These are phyloP conservation scores for Keqinozyma sinolaborantium DNA, from an alignment of 1,139 yeast species.

Conservation along the genomic window DNA sequence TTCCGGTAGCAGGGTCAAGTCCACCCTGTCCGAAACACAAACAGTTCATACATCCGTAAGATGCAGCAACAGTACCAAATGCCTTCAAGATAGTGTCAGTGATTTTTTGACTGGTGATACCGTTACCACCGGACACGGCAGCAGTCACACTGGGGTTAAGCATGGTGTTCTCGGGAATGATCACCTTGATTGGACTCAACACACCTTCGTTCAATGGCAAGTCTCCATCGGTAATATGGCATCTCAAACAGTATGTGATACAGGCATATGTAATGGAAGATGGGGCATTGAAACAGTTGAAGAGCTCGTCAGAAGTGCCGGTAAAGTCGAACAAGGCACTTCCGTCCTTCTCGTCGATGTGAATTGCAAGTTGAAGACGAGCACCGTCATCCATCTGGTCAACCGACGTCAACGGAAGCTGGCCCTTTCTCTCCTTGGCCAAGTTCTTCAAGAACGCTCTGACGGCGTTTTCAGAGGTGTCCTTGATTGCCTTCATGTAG, in stretches of 20 bases:
- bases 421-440: constrained; percentile 24
- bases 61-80: constrained; percentile 4
- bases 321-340: constrained; percentile 52
- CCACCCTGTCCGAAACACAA: constrained; percentile 2
- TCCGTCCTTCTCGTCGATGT: constrained; percentile 38
- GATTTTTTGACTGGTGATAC: constrained; percentile 40
- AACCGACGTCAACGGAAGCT: constrained; percentile 34
- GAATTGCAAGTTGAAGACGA: constrained; percentile 40
- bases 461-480: constrained; percentile 45
- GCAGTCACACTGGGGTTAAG: constrained; percentile 35
- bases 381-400: constrained; percentile 66
- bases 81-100: constrained; percentile 15
- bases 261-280: constrained; percentile 37
- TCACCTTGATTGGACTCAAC: constrained; percentile 30
- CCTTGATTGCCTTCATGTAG: constrained; percentile 40
- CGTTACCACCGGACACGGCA: constrained; percentile 45
- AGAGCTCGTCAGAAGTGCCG: constrained; percentile 43
- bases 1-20: neutral
- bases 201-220: constrained; percentile 46
- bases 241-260: constrained; percentile 36
- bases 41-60: constrained; percentile 3
- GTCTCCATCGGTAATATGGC: constrained; percentile 32
- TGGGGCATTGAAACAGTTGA: constrained; percentile 40
- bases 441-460: constrained; percentile 33
- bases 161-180: constrained; percentile 29